Evolutionary conservation across 768 basidiomycete genomes (phyloP).

Genomic region (Trichaptum fuscoviolaceum): DNA sequence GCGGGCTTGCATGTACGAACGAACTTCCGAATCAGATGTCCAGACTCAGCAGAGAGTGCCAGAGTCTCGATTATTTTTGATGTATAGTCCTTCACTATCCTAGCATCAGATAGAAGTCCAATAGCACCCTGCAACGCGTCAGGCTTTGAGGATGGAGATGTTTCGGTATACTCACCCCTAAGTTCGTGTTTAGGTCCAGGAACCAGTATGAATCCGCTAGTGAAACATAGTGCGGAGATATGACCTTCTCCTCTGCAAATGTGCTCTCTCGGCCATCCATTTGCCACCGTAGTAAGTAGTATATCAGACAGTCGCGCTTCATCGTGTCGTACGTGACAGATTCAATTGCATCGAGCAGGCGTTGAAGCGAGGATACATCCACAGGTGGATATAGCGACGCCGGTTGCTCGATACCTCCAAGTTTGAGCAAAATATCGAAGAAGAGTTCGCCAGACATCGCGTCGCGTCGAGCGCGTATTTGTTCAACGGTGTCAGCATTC

Average conservation of each 20-base stretch:
- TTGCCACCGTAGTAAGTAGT: conserved; percentile 78
- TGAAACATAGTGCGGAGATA: conserved; percentile 70
- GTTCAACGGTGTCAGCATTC: conserved; percentile 43
- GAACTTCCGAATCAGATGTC: conserved; percentile 62
- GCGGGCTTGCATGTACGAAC: conserved; percentile 71
- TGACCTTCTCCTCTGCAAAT: conserved; percentile 50
- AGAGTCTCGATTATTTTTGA: conserved; percentile 72
- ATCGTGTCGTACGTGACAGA: conserved; percentile 61
- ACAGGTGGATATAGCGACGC: conserved; percentile 66
- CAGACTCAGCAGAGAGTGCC: conserved; percentile 34
- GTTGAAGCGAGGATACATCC: conserved; percentile 46
- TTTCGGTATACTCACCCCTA: conserved; percentile 46
- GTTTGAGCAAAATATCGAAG: conserved; percentile 65
- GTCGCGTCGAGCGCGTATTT: conserved; percentile 60
- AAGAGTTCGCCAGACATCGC: conserved; percentile 58
- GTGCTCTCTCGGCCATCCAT: conserved; percentile 52
- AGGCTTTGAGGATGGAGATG: conserved; percentile 1
- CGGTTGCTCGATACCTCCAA: conserved; percentile 56
- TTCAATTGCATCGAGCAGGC: conserved; percentile 57
- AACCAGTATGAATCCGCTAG: conserved; percentile 86
- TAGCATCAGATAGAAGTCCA: conserved; percentile 64
- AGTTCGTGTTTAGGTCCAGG: conserved; percentile 63
- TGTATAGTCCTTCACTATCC: conserved; percentile 69
- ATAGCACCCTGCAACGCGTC: conserved; percentile 53
- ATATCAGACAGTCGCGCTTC: conserved; percentile 77